Base-by-base conservation (phyloP, 2,329 filamentous ascomycete species). In the Incumbomyces delicatus region DNA sequence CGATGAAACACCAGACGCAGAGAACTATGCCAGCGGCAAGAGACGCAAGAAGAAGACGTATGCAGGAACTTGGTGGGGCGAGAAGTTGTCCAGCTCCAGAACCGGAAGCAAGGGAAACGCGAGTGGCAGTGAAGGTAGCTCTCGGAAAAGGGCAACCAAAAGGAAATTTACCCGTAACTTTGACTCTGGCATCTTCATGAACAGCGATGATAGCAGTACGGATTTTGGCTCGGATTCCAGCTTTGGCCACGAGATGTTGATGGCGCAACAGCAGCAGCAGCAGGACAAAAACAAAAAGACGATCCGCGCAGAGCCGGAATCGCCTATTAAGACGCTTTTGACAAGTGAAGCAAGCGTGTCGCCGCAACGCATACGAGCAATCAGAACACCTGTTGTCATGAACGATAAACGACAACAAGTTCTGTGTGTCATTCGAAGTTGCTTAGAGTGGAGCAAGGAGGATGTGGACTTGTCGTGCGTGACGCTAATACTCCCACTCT, bases 141-240 rank as follows among this genome's bases (percentile, higher is more conserved):
- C 12, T 4, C 7, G n/a, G 18, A 27, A 27, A 27, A 45, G 4
- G 13, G 59, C 59, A 8, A 66, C 65, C 52, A 59, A 67, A 47
- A 62, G 61, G 2, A 63, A 66, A 33, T 71, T 71, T 36, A 68
- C 67, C 55, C 60, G 68, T 17, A 57, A 69, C 50, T 58, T 69
- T 22, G 69, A 71, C 48, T 69, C 66, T 56, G 69, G 69, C 48
- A 66, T 72, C 10, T 72, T 68, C 63, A 68, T 71, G 67, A 66
- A 63, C 2, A 71, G 68, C 53, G 68, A 71, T 54, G 66, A 67
- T 48, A 65, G 65, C 7, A 58, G 56, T 2, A 59, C 57, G 2
- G 60, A 61, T 6, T 58, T 60, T 33, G 57, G 63, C 37, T 57
- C 65, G 42, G 65, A 66, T 60, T 47, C 45, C 11, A 66, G 63